A percentile compares a stretch with the other conserved stretches of the same genome.
phyloP scores from a whole-genome alignment of 768 basidiomycete species.

The Auricularia auricula-judae region DNA sequence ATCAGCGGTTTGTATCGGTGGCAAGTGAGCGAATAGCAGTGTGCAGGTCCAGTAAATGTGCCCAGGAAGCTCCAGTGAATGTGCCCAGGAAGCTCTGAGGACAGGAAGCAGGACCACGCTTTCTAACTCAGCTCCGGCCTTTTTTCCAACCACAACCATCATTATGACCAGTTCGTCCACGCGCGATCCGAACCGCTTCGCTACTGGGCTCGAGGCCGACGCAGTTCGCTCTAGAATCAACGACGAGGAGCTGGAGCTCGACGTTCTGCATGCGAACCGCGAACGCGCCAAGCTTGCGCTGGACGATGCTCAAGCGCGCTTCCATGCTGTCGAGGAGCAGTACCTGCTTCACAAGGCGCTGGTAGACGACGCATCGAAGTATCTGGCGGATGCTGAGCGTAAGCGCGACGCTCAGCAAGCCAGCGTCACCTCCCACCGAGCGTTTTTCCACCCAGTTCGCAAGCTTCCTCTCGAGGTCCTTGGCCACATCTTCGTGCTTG shows the following conservation, averaged over 20 bases:
- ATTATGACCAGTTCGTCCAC: too few relatives aligned
- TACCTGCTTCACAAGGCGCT: not conserved
- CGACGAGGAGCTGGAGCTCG: not conserved
- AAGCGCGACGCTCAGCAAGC: conserved; percentile 62
- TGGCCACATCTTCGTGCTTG: not conserved
- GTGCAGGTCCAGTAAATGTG: too few relatives aligned
- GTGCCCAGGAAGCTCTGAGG: too few relatives aligned
- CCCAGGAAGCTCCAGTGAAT: too few relatives aligned
- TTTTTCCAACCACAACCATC: too few relatives aligned
- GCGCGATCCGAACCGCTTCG: not conserved
- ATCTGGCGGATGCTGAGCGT: conserved; percentile 33
- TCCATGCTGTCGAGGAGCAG: not conserved
- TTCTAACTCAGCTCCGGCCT: too few relatives aligned
- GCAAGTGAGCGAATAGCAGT: too few relatives aligned
- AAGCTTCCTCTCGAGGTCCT: not conserved
- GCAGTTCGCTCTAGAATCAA: not conserved
- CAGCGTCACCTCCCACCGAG: conserved; percentile 44
- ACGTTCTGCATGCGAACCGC: not conserved
- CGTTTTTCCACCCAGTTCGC: not conserved
- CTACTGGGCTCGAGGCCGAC: not conserved
- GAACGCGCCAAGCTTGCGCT: not conserved
- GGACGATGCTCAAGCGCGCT: not conserved
- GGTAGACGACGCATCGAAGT: too few relatives aligned
- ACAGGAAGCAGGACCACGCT: too few relatives aligned
- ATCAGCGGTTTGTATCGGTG: too few relatives aligned